Percentiles rank a stretch among this genome's conserved stretches.
These are phyloP conservation scores for Microdochium bolleyi DNA, from an alignment of 2,329 filamentous ascomycete species.

Conservation along the genomic window DNA sequence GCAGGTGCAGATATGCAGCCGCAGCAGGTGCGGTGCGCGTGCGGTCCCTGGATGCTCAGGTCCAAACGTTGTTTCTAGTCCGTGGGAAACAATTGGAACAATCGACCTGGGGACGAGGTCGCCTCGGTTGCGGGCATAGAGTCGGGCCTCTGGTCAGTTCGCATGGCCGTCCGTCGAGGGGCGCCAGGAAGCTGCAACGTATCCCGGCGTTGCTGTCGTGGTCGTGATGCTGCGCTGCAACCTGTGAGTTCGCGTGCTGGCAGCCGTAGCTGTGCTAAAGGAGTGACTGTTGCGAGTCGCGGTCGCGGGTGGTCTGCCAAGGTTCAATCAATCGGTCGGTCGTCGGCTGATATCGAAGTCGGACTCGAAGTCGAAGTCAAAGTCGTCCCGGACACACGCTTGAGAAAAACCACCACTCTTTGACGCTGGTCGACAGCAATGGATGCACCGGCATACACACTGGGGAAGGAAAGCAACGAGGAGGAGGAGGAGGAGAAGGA, in stretches of 20 bases:
- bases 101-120: background rate
- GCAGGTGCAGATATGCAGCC: too few relatives aligned
- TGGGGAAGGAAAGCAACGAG: background rate
- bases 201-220: background rate
- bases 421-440: constrained; percentile 1
- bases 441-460: background rate
- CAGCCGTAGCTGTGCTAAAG: background rate
- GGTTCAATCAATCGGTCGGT: background rate
- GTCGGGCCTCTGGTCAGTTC: background rate
- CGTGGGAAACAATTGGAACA: background rate
- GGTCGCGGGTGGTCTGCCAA: background rate
- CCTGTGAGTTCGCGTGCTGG: background rate
- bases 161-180: background rate
- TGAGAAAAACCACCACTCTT: background rate
- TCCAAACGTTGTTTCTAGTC: background rate
- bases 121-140: background rate
- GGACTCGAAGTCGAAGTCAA: background rate
- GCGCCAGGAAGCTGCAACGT: background rate
- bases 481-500: background rate
- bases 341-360: background rate
- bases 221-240: background rate
- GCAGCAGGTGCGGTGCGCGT: background rate
- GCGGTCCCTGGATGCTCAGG: background rate
- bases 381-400: too few relatives aligned
- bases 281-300: background rate